Conservation (phyloP, 2,329 filamentous ascomycete genomes). For the Metarhizium sp. region DNA sequence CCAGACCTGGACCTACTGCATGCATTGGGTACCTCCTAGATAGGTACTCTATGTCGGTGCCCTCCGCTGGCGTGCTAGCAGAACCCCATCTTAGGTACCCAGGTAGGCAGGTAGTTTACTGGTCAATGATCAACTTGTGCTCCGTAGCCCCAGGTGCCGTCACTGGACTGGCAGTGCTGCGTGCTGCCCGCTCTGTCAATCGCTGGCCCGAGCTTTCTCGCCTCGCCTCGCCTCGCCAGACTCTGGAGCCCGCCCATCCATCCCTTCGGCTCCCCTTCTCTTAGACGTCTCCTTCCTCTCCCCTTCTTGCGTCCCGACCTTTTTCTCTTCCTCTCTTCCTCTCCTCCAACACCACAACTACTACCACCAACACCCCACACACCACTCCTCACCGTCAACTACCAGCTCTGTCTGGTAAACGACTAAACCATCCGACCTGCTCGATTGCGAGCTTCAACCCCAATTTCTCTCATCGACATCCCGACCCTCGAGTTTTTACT, state of each 20-base stretch:
- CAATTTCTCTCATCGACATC: not conserved
- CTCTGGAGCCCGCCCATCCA: not conserved
- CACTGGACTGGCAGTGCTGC: too few species aligned
- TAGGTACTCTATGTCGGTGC: too few species aligned
- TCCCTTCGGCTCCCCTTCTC: not conserved
- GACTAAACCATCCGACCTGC: not conserved
- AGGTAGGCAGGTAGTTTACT: too few species aligned
- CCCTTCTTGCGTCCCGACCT: not conserved
- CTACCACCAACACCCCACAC: slow-evolving; percentile 4
- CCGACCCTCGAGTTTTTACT: not conserved
- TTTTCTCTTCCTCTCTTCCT: slow-evolving; percentile 8
- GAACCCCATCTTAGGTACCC: too few species aligned
- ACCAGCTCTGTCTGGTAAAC: slow-evolving; percentile 5
- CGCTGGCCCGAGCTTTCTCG: not conserved
- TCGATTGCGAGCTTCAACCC: not conserved
- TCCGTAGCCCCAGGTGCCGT: too few species aligned
- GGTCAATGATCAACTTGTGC: not conserved
- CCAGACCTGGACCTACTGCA: too few species aligned
- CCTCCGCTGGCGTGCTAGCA: too few species aligned
- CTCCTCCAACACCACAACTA: slow-evolving; percentile 2
- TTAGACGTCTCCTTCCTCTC: not conserved
- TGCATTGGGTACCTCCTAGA: too few species aligned
- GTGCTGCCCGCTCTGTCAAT: not conserved
- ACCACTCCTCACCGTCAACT: slow-evolving; percentile 1
- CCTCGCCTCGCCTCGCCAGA: not conserved